Evolutionary conservation across 352 stramenopile genomes (phyloP), one percentile per base, ranked within the genome.

Genomic region (Pythium pyrilobum): DNA sequence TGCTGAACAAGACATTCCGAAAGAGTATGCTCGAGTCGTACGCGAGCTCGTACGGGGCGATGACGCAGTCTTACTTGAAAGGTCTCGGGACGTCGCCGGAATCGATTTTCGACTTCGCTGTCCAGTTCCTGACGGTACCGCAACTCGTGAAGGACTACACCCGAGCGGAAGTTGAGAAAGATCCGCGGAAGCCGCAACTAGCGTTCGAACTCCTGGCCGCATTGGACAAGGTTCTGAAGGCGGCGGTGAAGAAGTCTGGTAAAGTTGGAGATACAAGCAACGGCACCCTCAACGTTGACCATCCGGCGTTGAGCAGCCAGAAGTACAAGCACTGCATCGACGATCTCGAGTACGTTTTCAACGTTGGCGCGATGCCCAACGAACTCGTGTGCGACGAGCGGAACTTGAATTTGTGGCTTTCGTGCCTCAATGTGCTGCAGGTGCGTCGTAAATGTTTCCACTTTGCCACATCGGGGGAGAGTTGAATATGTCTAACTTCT

Each of bases 271-370:
- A 27, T 21, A 39, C 31, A 12, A 32, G 23, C 25, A 72, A 81
- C 23, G 53, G 55, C 34, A 51, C 50, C 0, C 38, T 94, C 12
- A 89, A 89, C 34, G 74, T 85, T 24, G 81, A 94, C n/a, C 81
- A 92, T 47, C 60, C 80, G 36, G 81, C 80, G 4, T 52, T 95
- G 12, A 85, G 72, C 43, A 89, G 75, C 56, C 84, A 92, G 36
- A 95, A 95, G 62, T 95, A 95, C 66, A 95, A 92, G 85, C 82
- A 95, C 52, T 91, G 81, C 33, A 71, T 90, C 16, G 85, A 95
- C 52, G 89, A 95, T 45, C 64, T 95, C 55, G 85, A 95, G 57
- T 95, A 91, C 44, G 76, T 92, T 9, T 83, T 95, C 45, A 91
- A 89, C 57, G 78, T 89, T 28, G 76, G 82, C 4, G 74, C 69